Conservation (phyloP, 768 basidiomycete genomes). For the Podaxis sp. region DNA sequence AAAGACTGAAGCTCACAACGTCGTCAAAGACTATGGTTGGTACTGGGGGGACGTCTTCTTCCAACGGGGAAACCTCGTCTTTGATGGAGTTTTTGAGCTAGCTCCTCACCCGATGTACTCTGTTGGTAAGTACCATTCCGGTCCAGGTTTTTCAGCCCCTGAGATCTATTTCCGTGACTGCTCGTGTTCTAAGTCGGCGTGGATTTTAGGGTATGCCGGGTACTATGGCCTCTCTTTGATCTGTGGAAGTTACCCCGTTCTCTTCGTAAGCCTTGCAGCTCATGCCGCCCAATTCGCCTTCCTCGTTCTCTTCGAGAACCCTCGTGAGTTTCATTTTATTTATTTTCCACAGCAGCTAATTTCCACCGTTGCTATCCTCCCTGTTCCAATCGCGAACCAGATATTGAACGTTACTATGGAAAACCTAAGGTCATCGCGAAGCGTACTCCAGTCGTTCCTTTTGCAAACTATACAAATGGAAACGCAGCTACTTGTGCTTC, state of each 20-base stretch:
- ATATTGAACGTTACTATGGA: conserved; percentile 93
- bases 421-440: conserved; percentile 86
- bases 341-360: conserved; percentile 4
- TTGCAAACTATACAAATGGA: conserved; percentile 6
- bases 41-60: conserved; percentile 96
- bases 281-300: conserved; percentile 98
- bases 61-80: conserved; percentile 88
- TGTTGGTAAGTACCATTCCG: conserved; percentile 41
- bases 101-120: conserved; percentile 97
- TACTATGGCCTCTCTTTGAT: conserved; percentile 96
- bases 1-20: conserved; percentile 94
- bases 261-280: conserved; percentile 90
- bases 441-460: conserved; percentile 58
- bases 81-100: conserved; percentile 96
- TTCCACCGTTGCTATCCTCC: not conserved
- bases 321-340: conserved; percentile 56
- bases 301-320: conserved; percentile 93
- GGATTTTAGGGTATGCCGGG: conserved; percentile 75
- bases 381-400: conserved; percentile 31
- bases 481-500: conserved; percentile 12
- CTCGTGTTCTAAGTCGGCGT: not conserved
- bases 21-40: conserved; percentile 98
- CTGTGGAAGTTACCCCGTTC: conserved; percentile 80
- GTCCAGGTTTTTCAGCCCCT: not conserved
- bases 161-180: not conserved